Evolutionary conservation across 116 monocot species (phyloP).

Genomic region (Papilionanthe hybrid): DNA sequence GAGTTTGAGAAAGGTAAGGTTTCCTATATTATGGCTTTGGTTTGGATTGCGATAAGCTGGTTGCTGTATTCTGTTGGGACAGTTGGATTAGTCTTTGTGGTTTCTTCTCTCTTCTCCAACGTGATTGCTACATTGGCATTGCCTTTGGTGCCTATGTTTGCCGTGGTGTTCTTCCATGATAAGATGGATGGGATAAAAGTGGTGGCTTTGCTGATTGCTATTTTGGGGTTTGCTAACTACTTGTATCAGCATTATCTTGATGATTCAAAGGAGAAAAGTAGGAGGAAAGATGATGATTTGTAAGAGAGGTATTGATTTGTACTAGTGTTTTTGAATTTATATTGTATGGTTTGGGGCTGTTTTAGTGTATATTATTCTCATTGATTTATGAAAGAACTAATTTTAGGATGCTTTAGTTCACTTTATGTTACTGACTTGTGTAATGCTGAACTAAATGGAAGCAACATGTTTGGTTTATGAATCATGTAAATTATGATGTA

Average conservation of each 20-base stretch:
- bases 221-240: neutral
- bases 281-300: neutral
- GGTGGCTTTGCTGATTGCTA: conserved; percentile 2
- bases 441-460: neutral
- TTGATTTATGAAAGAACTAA: no score
- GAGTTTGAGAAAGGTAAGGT: neutral
- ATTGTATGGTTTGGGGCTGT: neutral
- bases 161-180: conserved; percentile 5
- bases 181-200: conserved; percentile 6
- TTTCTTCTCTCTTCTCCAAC: conserved; percentile 4
- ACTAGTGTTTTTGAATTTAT: neutral
- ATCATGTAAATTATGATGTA: no score
- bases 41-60: conserved; percentile 3
- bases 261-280: neutral
- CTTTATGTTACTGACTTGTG: no score
- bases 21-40: neutral
- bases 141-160: conserved; percentile 1
- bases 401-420: no score
- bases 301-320: neutral
- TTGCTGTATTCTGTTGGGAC: neutral
- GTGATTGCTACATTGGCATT: conserved; percentile 1
- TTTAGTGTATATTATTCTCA: no score
- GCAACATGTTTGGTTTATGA: neutral
- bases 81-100: neutral
- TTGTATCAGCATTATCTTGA: conserved; percentile 5